Conservation (phyloP, 441 rosid genomes). For the Adansonia grandidieri region DNA sequence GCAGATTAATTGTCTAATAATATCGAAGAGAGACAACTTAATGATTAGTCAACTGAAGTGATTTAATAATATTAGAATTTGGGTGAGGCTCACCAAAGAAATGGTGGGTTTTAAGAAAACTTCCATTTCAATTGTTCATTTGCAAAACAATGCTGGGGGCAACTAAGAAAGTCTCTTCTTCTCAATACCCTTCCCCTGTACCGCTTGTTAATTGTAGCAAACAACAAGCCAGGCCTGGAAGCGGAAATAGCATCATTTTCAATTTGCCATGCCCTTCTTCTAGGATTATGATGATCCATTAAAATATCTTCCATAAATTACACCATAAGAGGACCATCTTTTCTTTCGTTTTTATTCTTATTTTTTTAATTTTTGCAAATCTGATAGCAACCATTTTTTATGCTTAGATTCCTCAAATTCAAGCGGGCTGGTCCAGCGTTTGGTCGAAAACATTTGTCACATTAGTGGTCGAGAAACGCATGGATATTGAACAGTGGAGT, state of each 20-base stretch:
- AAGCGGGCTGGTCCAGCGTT: neutral
- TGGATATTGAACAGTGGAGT: too few relatives aligned
- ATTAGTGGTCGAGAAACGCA: too few relatives aligned
- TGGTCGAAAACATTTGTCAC: neutral
- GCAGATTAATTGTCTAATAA: too few relatives aligned
- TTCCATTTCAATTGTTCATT: too few relatives aligned
- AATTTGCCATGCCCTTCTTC: neutral
- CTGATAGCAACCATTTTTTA: neutral
- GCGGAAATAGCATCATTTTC: neutral
- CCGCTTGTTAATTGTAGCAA: neutral
- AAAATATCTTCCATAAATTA: neutral
- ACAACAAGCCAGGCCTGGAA: neutral
- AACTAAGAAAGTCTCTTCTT: neutral
- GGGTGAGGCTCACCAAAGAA: too few relatives aligned
- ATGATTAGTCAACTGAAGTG: too few relatives aligned
- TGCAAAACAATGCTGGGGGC: neutral
- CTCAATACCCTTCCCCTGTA: neutral
- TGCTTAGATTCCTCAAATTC: neutral
- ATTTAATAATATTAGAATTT: too few relatives aligned
- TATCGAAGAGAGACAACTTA: too few relatives aligned
- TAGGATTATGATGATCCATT: neutral
- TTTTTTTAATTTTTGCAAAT: neutral
- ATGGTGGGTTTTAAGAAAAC: too few relatives aligned
- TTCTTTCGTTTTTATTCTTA: too few relatives aligned
- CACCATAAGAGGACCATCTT: neutral